Conservation (phyloP, 2,329 filamentous ascomycete species). For the Nemania serpens region DNA sequence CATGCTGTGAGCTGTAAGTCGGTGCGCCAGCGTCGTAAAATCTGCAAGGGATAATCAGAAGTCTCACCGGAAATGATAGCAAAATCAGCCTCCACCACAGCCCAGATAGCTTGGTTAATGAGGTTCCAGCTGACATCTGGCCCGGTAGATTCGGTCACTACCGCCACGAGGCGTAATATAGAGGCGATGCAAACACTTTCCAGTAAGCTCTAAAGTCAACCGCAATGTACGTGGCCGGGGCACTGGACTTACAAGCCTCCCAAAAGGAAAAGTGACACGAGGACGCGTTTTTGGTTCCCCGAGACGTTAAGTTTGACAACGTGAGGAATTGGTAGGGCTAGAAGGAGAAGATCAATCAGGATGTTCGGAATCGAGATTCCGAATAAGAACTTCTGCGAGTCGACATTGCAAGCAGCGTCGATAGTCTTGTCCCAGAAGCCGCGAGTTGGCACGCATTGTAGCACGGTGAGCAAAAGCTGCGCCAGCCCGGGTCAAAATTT, state of each 20-base stretch:
- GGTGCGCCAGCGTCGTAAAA: too few relatives aligned
- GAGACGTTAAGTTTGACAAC: neutral
- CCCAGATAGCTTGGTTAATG: conserved; percentile 1
- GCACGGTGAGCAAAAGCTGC: neutral
- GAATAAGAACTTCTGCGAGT: conserved; percentile 7
- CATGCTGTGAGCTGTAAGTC: neutral
- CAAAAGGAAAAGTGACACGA: neutral
- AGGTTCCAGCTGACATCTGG: conserved; percentile 6
- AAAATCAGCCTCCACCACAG: conserved; percentile 11
- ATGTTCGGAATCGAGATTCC: conserved; percentile 9
- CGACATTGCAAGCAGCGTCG: conserved; percentile 1
- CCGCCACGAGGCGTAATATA: conserved; percentile 5
- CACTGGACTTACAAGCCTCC: conserved; percentile 14
- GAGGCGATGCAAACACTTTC: conserved; percentile 9
- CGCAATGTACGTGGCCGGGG: too few relatives aligned
- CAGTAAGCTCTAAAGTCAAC: neutral
- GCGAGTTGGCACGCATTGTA: conserved; percentile 2
- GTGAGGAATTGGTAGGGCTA: neutral
- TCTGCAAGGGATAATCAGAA: too few relatives aligned
- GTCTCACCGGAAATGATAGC: conserved; percentile 1
- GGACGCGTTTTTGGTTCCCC: neutral
- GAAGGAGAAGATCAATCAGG: neutral
- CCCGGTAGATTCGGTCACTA: neutral
- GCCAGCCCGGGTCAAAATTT: too few relatives aligned
- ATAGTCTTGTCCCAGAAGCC: conserved; percentile 8